Evolutionary conservation across 139 green algal genomes (phyloP), one percentile per base, ranked within the genome.

Genomic region (Marvania coccoides): DNA sequence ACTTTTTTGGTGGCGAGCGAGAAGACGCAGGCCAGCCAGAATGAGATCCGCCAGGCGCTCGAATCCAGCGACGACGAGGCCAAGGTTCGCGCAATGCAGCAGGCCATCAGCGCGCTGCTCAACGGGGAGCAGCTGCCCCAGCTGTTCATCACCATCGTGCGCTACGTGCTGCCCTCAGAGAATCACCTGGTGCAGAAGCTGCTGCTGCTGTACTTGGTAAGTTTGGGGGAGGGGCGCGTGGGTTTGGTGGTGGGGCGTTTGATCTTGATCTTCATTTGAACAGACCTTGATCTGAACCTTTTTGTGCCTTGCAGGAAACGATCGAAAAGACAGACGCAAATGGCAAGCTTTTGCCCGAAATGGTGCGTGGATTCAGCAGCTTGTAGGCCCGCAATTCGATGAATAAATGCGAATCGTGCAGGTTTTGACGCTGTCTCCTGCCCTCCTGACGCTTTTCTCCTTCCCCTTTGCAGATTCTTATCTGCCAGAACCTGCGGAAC

Each of bases 401-500:
- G 42, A 51, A 28, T 19, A 51, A 59, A 59, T 34, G 28, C 28
- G 9, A n/a, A 12, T 12, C 10, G 10, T 35, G 10, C 29, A 34
- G 9, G 9, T 34, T 45, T 59, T 59, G 9, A 9, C 12, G 10
- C 9, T 12, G 29, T 9, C 29, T 47, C 55, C 8, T n/a, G 8
- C 55, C 12, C 36, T 48, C 36, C 9, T 7, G 15, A 15, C 12
- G 9, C 46, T n/a, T n/a, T n/a, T n/a, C n/a, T 7, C 36, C 36
- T n/a, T 38, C 55, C 10, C 36, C 10, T 15, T 38, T 51, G 70
- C 85, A 94, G 87, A 99, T 99, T 70, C 83, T 99, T 4, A 97
- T 99, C 64, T 99, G 95, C 71, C 95, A 99, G 76, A 98, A 99
- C 77, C 83, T 99, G 61, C 77, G 95, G 26, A 99, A 99, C 85